phyloP scores from a whole-genome alignment of 2,329 filamentous ascomycete species.

The Colletotrichum sp. region DNA sequence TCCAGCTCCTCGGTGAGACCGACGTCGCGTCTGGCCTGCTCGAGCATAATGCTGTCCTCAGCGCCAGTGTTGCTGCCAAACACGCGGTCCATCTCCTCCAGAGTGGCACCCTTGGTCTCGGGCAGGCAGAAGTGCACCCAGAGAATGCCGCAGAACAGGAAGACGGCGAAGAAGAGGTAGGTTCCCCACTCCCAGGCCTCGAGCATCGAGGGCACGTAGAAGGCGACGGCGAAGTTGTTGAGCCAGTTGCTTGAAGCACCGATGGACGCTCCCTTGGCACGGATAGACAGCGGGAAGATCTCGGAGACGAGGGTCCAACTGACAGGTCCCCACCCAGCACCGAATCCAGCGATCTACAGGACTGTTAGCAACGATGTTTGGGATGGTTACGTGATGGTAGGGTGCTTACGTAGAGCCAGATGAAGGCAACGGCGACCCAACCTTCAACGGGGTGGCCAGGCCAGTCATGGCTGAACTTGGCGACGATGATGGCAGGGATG shows the following conservation, averaged over 20 bases:
- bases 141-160: slow-evolving; percentile 49
- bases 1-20: slow-evolving; percentile 22
- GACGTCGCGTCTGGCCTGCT: slow-evolving; percentile 26
- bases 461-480: slow-evolving; percentile 42
- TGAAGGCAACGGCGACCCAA: slow-evolving; percentile 41
- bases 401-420: slow-evolving; percentile 31
- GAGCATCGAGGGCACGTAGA: slow-evolving; percentile 49
- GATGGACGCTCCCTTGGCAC: slow-evolving; percentile 45
- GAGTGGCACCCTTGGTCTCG: slow-evolving; percentile 59
- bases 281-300: slow-evolving; percentile 42
- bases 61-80: slow-evolving; percentile 46
- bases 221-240: slow-evolving; percentile 52
- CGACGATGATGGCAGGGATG: slow-evolving; percentile 44
- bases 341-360: slow-evolving; percentile 23
- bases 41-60: slow-evolving; percentile 27
- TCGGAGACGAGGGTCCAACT: slow-evolving; percentile 41
- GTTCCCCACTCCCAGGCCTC: slow-evolving; percentile 51
- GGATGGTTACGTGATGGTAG: not conserved
- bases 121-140: slow-evolving; percentile 58
- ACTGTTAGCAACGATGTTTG: not conserved
- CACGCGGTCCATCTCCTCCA: slow-evolving; percentile 60
- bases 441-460: slow-evolving; percentile 37
- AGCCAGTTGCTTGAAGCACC: slow-evolving; percentile 49
- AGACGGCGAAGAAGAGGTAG: slow-evolving; percentile 62
- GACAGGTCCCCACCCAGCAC: slow-evolving; percentile 36